Evolutionary conservation across 176 grass and related monocot species (phyloP).

Genomic region (Melocanna baccifera): DNA sequence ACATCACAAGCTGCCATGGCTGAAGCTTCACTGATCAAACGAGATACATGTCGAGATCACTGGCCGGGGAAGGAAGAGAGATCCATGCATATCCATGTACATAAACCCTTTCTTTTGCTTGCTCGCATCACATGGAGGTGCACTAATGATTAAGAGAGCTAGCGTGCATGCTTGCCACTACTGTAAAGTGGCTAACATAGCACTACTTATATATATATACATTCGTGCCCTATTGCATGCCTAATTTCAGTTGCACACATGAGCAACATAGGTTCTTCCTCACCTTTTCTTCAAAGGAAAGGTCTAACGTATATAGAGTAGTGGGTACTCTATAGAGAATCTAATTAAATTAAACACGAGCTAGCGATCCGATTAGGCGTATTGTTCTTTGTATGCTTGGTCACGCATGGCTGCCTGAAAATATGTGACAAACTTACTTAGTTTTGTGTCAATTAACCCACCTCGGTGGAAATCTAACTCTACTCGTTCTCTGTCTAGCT

Average conservation of each 20-base stretch:
- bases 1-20: conserved; percentile 5
- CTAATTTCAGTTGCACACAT: not conserved
- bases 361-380: not conserved
- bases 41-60: conserved; percentile 10
- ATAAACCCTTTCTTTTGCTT: conserved; percentile 15
- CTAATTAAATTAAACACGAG: not conserved
- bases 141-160: conserved; percentile 10
- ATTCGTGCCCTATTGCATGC: not conserved
- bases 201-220: conserved; percentile 12
- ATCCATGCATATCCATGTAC: not conserved
- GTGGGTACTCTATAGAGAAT: not conserved
- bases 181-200: conserved; percentile 1
- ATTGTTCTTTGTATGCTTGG: not conserved
- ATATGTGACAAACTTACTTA: not conserved
- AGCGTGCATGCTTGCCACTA: conserved; percentile 30
- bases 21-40: conserved; percentile 8
- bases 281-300: not conserved
- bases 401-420: not conserved
- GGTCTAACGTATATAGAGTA: not conserved
- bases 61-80: not conserved
- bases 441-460: not conserved
- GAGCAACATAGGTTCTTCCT: not conserved
- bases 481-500: not conserved
- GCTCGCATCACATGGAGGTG: conserved; percentile 15
- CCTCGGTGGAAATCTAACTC: not conserved